A percentile compares a stretch with the other conserved stretches of the same genome.
phyloP scores from a whole-genome alignment of 805 yeast species.

The Sungouiella blattae region DNA sequence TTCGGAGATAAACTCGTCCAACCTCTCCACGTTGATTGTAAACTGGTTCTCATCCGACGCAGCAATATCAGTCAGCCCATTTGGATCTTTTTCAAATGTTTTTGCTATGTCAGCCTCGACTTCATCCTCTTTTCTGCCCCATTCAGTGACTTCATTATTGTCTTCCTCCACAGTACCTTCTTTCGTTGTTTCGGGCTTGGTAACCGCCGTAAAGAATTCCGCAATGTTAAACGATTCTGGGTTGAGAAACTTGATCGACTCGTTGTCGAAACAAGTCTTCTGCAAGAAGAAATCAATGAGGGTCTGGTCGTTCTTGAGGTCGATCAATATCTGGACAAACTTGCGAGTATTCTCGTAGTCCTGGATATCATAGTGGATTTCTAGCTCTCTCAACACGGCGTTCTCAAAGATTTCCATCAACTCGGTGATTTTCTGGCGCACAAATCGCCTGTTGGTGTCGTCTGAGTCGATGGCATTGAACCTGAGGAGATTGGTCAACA shows the following conservation, averaged over 20 bases:
- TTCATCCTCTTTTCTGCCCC: slow-evolving; percentile 4
- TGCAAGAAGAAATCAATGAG: slow-evolving; percentile 43
- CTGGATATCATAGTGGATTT: slow-evolving; percentile 47
- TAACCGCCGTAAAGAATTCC: slow-evolving; percentile 16
- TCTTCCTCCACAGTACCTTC: not conserved
- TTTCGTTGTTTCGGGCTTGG: not conserved
- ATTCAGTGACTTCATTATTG: not conserved
- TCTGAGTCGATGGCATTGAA: slow-evolving; percentile 35
- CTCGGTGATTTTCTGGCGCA: slow-evolving; percentile 46
- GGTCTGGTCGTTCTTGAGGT: slow-evolving; percentile 39
- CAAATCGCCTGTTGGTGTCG: slow-evolving; percentile 25
- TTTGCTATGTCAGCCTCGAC: not conserved
- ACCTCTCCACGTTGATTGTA: slow-evolving; percentile 11
- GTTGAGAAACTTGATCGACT: slow-evolving; percentile 25
- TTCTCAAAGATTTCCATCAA: slow-evolving; percentile 67
- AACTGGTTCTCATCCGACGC: not conserved
- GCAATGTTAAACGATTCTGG: slow-evolving; percentile 25
- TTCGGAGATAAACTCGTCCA: slow-evolving; percentile 23
- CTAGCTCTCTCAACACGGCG: slow-evolving; percentile 68
- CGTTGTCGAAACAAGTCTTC: slow-evolving; percentile 39
- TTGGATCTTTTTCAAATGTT: not conserved
- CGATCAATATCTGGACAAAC: slow-evolving; percentile 34
- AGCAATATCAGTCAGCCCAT: not conserved
- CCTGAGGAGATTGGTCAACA: slow-evolving; percentile 37
- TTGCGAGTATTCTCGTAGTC: slow-evolving; percentile 39